Evolutionary conservation across 768 basidiomycete genomes (phyloP).

Genomic region (Kwoniella pini): DNA sequence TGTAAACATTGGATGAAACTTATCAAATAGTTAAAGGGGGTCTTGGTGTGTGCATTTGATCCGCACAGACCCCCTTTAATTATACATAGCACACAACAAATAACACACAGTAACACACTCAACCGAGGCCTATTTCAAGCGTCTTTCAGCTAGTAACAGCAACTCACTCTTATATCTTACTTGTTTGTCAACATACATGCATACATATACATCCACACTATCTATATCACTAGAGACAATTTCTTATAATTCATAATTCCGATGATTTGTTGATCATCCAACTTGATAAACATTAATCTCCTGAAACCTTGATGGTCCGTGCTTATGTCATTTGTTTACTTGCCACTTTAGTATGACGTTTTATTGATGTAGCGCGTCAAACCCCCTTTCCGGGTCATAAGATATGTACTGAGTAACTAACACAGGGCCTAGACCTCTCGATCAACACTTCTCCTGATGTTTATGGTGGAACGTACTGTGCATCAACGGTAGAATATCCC

Average conservation of each 20-base stretch:
- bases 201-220: neutral
- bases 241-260: neutral
- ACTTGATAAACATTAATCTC: neutral
- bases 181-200: neutral
- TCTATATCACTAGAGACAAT: neutral
- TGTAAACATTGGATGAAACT: conserved; percentile 12
- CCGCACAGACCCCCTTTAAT: conserved; percentile 2
- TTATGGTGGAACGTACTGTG: too few relatives aligned
- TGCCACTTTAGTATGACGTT: conserved; percentile 4
- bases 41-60: conserved; percentile 8
- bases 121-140: neutral
- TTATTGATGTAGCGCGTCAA: neutral
- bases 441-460: too few relatives aligned
- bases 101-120: neutral
- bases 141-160: neutral
- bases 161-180: neutral
- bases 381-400: neutral
- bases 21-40: neutral
- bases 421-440: too few relatives aligned
- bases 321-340: neutral
- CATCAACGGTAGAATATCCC: too few relatives aligned
- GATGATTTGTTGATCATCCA: conserved; percentile 3
- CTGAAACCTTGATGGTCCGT: neutral
- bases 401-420: too few relatives aligned
- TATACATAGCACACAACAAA: neutral